phyloP scores from a whole-genome alignment of 345 rosid species.

The Brassica juncea region DNA sequence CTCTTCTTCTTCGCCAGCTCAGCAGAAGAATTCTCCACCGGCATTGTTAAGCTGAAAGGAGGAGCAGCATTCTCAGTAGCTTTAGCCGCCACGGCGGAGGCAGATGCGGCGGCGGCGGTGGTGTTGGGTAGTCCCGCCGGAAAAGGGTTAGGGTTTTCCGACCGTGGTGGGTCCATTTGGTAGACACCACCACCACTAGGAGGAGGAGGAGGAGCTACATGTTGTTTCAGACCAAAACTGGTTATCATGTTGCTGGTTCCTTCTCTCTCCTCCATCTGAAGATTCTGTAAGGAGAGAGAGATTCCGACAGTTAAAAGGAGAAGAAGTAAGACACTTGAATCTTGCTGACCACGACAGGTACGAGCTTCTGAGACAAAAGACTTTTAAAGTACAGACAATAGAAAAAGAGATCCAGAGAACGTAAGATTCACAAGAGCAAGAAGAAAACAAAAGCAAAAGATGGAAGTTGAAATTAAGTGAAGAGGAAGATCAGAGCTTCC shows the following conservation, averaged over 20 bases:
- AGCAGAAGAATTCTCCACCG: constrained; percentile 39
- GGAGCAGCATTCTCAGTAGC: constrained; percentile 32
- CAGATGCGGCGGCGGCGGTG: constrained; percentile 9
- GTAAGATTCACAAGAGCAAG: constrained; percentile 31
- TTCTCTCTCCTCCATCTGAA: constrained; percentile 63
- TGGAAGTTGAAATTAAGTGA: constrained; percentile 34
- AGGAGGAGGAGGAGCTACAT: constrained; percentile 61
- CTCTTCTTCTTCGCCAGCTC: constrained; percentile 71
- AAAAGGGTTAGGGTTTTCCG: constrained; percentile 48
- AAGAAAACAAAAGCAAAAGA: background rate
- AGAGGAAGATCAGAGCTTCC: constrained; percentile 51
- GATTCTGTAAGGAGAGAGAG: constrained; percentile 17
- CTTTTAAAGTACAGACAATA: constrained; percentile 31
- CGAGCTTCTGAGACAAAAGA: constrained; percentile 26
- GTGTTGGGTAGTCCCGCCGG: constrained; percentile 34
- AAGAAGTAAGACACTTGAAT: constrained; percentile 37
- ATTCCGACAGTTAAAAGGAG: constrained; percentile 36
- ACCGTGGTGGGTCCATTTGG: constrained; percentile 46
- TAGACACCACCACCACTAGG: constrained; percentile 33
- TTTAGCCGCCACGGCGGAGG: constrained; percentile 1
- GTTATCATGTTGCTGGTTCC: constrained; percentile 44
- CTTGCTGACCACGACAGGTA: constrained; percentile 41
- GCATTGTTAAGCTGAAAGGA: constrained; percentile 34
- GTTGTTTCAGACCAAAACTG: constrained; percentile 47
- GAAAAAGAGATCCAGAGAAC: constrained; percentile 31